Evolutionary conservation across 768 basidiomycete genomes (phyloP).

Genomic region (Collybiopsis confluens): DNA sequence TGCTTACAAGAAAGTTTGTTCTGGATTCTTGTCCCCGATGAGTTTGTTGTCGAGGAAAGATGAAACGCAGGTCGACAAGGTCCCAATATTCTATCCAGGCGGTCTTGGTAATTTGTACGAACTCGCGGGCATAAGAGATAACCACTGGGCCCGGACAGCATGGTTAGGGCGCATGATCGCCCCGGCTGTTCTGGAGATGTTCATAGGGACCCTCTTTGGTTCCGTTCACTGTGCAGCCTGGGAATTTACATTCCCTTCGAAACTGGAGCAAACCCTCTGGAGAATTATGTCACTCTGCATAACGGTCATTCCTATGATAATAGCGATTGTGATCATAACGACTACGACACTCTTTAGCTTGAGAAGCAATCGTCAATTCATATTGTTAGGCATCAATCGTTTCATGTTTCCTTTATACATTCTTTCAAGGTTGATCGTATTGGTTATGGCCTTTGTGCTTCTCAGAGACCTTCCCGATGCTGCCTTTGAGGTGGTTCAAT

Average conservation of each 20-base stretch:
- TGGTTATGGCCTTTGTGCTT: constrained; percentile 13
- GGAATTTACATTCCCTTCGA: constrained; percentile 17
- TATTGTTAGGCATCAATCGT: too few species aligned
- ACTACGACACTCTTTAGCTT: too few species aligned
- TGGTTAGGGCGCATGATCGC: too few species aligned
- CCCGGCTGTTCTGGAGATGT: background rate
- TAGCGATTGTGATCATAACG: background rate
- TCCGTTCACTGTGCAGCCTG: constrained; percentile 22
- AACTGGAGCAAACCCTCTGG: constrained; percentile 17
- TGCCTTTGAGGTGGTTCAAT: constrained; percentile 11
- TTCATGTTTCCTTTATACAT: constrained; percentile 6
- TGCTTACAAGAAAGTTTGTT: too few species aligned
- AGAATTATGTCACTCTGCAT: constrained; percentile 13
- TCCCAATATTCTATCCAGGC: too few species aligned
- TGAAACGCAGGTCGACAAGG: too few species aligned
- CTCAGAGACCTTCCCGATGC: constrained; percentile 7
- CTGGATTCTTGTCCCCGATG: too few species aligned
- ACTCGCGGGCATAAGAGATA: too few species aligned
- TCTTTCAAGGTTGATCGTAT: constrained; percentile 9
- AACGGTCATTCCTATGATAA: constrained; percentile 6
- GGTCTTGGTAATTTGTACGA: too few species aligned
- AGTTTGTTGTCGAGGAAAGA: too few species aligned
- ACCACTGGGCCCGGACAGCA: too few species aligned
- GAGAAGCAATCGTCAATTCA: too few species aligned
- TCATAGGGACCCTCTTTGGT: constrained; percentile 18